Conservation (phyloP, 805 yeast genomes). For the Teunomyces pallodes region DNA sequence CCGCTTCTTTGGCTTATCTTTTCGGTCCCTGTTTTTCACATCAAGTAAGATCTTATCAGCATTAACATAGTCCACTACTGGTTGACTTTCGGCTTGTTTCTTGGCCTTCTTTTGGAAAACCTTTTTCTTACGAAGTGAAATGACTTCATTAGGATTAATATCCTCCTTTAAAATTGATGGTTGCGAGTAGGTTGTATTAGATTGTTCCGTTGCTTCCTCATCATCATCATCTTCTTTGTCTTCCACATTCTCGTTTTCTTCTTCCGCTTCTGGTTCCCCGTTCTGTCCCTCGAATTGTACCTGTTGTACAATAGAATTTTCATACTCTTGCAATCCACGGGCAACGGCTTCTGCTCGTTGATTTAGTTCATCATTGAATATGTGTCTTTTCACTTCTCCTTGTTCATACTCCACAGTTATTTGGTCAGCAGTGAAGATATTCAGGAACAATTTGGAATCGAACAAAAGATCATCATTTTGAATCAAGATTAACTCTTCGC, state of each 20-base stretch:
- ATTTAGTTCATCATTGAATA: slow-evolving; percentile 14
- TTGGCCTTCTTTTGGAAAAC: slow-evolving; percentile 7
- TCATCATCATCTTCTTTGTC: background rate
- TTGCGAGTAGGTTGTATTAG: background rate
- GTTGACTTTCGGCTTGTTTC: slow-evolving; percentile 11
- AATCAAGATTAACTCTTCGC: background rate
- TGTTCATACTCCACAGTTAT: slow-evolving; percentile 16
- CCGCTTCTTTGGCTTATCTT: slow-evolving; percentile 36
- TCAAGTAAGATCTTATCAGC: slow-evolving; percentile 42
- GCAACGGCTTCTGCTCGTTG: slow-evolving; percentile 12
- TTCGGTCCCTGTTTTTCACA: slow-evolving; percentile 8
- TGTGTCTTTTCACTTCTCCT: slow-evolving; percentile 14
- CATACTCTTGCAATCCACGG: slow-evolving; percentile 13
- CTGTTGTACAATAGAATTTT: slow-evolving; percentile 4
- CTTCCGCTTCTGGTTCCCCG: slow-evolving; percentile 4
- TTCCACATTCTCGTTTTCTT: background rate
- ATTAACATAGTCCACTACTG: slow-evolving; percentile 43
- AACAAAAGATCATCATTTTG: slow-evolving; percentile 1
- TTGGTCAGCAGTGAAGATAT: background rate
- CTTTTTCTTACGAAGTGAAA: slow-evolving; percentile 33
- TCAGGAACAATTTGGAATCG: background rate
- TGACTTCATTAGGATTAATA: slow-evolving; percentile 34
- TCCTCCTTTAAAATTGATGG: slow-evolving; percentile 5
- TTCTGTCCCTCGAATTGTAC: slow-evolving; percentile 5
- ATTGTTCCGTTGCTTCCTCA: slow-evolving; percentile 1